Conservation (phyloP, 139 green algal genomes). For the Chlorella ohadii region DNA sequence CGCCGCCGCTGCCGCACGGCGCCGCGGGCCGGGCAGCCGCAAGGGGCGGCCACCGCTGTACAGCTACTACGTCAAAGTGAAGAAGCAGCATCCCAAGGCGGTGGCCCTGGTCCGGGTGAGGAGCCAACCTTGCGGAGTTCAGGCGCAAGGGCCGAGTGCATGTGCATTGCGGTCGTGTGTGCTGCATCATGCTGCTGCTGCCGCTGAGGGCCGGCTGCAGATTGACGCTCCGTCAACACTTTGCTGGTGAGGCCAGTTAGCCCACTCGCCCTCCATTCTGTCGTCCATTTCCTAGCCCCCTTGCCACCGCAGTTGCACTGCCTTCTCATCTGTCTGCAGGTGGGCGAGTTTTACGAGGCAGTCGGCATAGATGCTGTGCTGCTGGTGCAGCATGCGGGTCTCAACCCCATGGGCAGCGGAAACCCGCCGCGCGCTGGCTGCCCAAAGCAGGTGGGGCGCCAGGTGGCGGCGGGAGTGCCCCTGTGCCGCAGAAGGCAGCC, state of each 20-base stretch:
- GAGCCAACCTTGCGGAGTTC: no score
- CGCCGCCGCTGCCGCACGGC: background rate
- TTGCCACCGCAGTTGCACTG: no score
- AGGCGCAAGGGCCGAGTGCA: no score
- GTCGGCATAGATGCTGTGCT: constrained; percentile 87
- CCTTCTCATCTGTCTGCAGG: constrained; percentile 36
- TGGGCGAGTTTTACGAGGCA: constrained; percentile 92
- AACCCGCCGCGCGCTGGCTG: constrained; percentile 76
- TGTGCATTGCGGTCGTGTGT: no score
- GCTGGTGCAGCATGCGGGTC: constrained; percentile 78
- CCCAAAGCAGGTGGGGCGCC: constrained; percentile 40
- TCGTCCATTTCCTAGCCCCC: no score
- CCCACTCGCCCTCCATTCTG: no score
- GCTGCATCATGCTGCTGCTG: no score
- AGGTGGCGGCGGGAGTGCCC: no score
- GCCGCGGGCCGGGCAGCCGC: background rate
- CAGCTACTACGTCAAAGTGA: constrained; percentile 35
- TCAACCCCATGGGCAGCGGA: constrained; percentile 82
- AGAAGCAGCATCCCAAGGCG: constrained; percentile 56
- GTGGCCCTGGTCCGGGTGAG: constrained; percentile 58
- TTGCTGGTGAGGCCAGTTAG: no score
- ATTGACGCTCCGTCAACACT: no score
- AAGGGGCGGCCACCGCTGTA: constrained; percentile 33
- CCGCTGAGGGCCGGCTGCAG: no score
- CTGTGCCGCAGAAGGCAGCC: no score